Base-by-base conservation (phyloP, 768 basidiomycete genomes). In the Pleurotus tuber-regium region DNA sequence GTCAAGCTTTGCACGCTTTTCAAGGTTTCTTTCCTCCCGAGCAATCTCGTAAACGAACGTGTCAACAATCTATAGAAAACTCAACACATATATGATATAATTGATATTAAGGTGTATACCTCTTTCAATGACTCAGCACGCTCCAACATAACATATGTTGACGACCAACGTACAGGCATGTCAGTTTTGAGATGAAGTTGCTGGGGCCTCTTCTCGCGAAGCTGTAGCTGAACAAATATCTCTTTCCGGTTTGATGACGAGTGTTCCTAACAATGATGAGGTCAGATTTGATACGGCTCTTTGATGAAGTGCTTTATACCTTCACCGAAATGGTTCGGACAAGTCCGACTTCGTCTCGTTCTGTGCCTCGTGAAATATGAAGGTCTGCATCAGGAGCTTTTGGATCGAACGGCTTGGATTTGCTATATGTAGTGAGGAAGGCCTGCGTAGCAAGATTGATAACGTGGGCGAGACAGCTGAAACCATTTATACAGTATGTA, bases 381-480 rank as follows among this genome's bases (percentile, higher is more conserved):
- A 57, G 24, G 46, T 65, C 47, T 16, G 23, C 53, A 23, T 63
- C 59, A 2, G 58, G 54, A 2, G 51, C 25, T 28, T 60, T 38
- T 0, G 67, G 56, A 40, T 61, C 44, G 49, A 57, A 66, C 54
- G 63, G 59, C 21, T 57, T 56, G 4, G 60, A 26, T 49, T 57
- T 63, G 41, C 62, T 66, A 40, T 66, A 58, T 1, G 59, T 60
- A 4, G 53, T 56, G 21, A 70, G 50, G 10, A 68, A 31, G 1
- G 62, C 63, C 43, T 69, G 66, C 2, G 63, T 71, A 1, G 63
- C 63, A 16, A 71, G 58, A 52, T 71, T 69, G 42, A 71, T 57
- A 11, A 68, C 52, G 50, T 69, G 69, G n/a, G 61, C 61, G 25
- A 63, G 52, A 47, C 60, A 71, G 12, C 69, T 70, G n/a, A n/a